Evolutionary conservation across 768 basidiomycete species (phyloP).

Genomic region (Dioszegia hungarica): DNA sequence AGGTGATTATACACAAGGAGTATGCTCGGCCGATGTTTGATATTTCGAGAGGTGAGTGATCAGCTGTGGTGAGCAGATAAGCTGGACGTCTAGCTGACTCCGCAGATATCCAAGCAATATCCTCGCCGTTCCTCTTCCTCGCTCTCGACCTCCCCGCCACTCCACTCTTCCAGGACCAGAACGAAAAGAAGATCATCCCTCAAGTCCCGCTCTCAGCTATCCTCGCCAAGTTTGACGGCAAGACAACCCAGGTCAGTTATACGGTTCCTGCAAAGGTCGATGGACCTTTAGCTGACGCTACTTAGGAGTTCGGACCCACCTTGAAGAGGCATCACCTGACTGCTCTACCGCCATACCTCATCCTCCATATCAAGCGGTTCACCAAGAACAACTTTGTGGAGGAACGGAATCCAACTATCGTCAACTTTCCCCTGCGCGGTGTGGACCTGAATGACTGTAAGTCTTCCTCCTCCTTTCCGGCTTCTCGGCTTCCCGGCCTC

Average conservation of each 20-base stretch:
- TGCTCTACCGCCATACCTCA: constrained; percentile 81
- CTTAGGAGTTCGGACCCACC: constrained; percentile 72
- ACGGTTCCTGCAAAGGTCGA: neutral
- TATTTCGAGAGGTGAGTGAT: constrained; percentile 73
- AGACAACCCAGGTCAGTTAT: constrained; percentile 68
- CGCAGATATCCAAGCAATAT: constrained; percentile 76
- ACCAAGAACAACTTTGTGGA: constrained; percentile 94
- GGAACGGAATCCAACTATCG: constrained; percentile 97
- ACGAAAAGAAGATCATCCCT: constrained; percentile 98
- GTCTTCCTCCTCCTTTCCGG: constrained; percentile 46
- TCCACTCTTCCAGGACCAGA: constrained; percentile 91
- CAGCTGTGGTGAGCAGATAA: neutral
- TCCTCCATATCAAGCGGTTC: constrained; percentile 93
- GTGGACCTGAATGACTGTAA: constrained; percentile 87
- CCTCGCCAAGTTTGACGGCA: constrained; percentile 88
- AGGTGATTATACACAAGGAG: constrained; percentile 76
- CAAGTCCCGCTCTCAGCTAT: constrained; percentile 89
- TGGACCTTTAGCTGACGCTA: neutral
- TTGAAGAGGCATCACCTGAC: constrained; percentile 87
- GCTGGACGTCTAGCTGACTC: neutral
- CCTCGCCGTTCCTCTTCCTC: constrained; percentile 90
- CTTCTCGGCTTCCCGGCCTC: no score
- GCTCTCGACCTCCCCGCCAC: constrained; percentile 94
- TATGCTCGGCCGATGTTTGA: constrained; percentile 85
- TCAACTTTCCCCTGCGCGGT: constrained; percentile 91